Evolutionary conservation across 768 basidiomycete species (phyloP).

Genomic region (Boletus tomentosulus): DNA sequence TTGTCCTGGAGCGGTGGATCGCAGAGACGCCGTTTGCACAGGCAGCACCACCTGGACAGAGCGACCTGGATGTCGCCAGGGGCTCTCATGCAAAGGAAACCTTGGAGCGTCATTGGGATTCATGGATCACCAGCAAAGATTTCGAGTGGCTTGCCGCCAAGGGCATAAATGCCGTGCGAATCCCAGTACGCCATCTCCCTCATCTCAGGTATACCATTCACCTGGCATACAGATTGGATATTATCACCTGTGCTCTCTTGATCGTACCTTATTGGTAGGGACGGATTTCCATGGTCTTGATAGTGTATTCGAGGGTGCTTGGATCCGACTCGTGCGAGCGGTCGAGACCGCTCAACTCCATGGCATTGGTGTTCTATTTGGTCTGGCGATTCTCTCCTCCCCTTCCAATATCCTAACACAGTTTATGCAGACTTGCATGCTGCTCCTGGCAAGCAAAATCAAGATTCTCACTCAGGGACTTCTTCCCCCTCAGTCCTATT

Average conservation of each 20-base stretch:
- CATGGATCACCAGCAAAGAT: conserved; percentile 51
- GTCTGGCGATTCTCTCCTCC: conserved; percentile 33
- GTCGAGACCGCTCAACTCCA: conserved; percentile 52
- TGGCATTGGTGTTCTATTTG: conserved; percentile 72
- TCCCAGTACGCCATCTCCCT: conserved; percentile 56
- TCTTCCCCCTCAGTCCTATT: conserved; percentile 46
- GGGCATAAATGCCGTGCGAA: conserved; percentile 58
- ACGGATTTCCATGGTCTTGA: conserved; percentile 61
- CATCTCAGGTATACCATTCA: neutral
- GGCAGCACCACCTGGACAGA: conserved; percentile 53
- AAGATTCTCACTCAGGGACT: conserved; percentile 62
- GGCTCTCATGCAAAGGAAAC: conserved; percentile 44
- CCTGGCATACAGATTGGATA: conserved; percentile 55
- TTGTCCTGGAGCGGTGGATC: conserved; percentile 78
- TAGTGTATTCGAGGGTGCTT: conserved; percentile 58
- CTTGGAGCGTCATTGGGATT: conserved; percentile 46
- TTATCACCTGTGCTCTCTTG: conserved; percentile 62
- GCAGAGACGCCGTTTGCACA: conserved; percentile 50
- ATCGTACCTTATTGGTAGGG: conserved; percentile 51
- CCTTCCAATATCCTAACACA: conserved; percentile 14
- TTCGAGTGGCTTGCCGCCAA: conserved; percentile 49
- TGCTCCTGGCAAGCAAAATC: conserved; percentile 73
- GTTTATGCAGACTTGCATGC: conserved; percentile 60
- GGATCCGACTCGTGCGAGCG: conserved; percentile 57
- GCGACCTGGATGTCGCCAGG: conserved; percentile 66